These are phyloP conservation scores for Lachnellula willkommii DNA, from an alignment of 2,329 filamentous ascomycete genomes.

Conservation along the genomic window DNA sequence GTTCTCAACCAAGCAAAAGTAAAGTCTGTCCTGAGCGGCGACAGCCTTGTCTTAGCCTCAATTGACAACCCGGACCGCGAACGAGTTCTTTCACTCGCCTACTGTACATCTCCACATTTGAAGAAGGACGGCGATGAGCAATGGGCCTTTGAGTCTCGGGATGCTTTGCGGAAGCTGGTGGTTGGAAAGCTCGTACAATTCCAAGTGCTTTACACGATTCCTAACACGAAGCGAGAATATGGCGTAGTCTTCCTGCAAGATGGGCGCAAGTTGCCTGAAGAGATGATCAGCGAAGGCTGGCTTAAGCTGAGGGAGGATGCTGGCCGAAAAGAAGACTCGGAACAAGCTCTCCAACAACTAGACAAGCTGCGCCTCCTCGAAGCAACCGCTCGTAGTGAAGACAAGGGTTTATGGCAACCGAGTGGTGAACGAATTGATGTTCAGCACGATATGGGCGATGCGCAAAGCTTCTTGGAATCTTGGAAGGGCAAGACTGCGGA, in stretches of 20 bases:
- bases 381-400: constrained; percentile 68
- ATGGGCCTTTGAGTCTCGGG: constrained; percentile 89
- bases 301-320: constrained; percentile 91
- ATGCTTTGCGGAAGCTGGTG: constrained; percentile 76
- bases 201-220: constrained; percentile 80
- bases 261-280: constrained; percentile 73
- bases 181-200: constrained; percentile 87
- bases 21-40: constrained; percentile 91
- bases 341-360: constrained; percentile 65
- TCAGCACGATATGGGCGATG: constrained; percentile 72
- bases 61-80: constrained; percentile 77
- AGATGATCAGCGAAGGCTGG: constrained; percentile 83
- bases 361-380: constrained; percentile 75
- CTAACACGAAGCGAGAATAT: constrained; percentile 81
- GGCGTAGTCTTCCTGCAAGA: constrained; percentile 72
- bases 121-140: constrained; percentile 87
- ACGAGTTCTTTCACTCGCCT: constrained; percentile 83
- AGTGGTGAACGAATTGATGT: constrained; percentile 65
- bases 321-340: constrained; percentile 81
- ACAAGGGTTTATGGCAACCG: constrained; percentile 75
- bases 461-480: constrained; percentile 69
- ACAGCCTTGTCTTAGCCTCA: constrained; percentile 80
- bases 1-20: constrained; percentile 58
- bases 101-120: constrained; percentile 81
- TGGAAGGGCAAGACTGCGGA: constrained; percentile 84